Percentiles rank a stretch among this genome's conserved stretches.
phyloP scores from a whole-genome alignment of 2,329 filamentous ascomycete species.

The Penicillium sp. region DNA sequence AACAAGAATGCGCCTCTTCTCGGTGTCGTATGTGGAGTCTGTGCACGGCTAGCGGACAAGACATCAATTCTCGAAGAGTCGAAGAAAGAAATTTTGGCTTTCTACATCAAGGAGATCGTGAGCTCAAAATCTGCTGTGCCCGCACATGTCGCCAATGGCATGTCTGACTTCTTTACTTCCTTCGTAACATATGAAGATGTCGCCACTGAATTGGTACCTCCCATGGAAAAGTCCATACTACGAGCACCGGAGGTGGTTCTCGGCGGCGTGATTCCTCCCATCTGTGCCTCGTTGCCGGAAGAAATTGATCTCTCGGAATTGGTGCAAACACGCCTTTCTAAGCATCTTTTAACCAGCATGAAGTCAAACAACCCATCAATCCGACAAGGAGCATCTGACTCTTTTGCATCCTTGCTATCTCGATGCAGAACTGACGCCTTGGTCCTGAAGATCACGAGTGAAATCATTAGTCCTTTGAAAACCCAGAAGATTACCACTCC shows the following conservation, averaged over 20 bases:
- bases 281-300: slow-evolving; percentile 68
- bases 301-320: slow-evolving; percentile 75
- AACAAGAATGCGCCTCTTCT: slow-evolving; percentile 74
- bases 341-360: slow-evolving; percentile 82
- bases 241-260: slow-evolving; percentile 88
- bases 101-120: slow-evolving; percentile 81
- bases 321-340: slow-evolving; percentile 71
- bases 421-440: slow-evolving; percentile 59
- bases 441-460: slow-evolving; percentile 69
- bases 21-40: slow-evolving; percentile 84
- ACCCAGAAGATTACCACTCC: slow-evolving; percentile 77
- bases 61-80: slow-evolving; percentile 62
- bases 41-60: slow-evolving; percentile 65
- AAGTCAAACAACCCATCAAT: slow-evolving; percentile 84
- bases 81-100: slow-evolving; percentile 74
- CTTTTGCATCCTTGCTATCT: slow-evolving; percentile 69
- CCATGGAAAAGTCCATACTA: slow-evolving; percentile 84
- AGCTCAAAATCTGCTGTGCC: slow-evolving; percentile 73
- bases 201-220: slow-evolving; percentile 70
- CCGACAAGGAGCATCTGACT: slow-evolving; percentile 70
- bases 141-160: slow-evolving; percentile 67
- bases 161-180: slow-evolving; percentile 77
- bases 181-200: slow-evolving; percentile 76
- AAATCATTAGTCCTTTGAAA: slow-evolving; percentile 77
- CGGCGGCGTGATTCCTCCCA: slow-evolving; percentile 70